Evolutionary conservation across 2,329 filamentous ascomycete species (phyloP), one percentile per base, ranked within the genome.

Genomic region (Cladosporium colombiae): DNA sequence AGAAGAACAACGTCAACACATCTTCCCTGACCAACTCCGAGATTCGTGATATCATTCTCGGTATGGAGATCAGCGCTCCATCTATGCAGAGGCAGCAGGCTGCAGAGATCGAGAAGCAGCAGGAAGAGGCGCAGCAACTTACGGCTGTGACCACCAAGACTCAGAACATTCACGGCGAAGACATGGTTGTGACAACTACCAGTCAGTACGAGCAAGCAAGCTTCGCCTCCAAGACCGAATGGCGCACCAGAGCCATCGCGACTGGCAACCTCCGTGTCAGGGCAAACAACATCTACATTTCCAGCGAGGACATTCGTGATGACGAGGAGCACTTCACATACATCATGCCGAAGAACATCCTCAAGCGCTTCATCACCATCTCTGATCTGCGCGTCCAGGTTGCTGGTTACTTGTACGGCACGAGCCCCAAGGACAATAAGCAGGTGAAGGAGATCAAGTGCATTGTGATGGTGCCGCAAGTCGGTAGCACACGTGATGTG

Each of bases 1-100:
- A 98, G 87, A 99, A 99, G 86, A 99, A 99, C 84, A 99, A 98
- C 73, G 95, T 99, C 82, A 99, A 99, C 74, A 94, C 95, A 14
- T 96, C 96, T 18, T 97, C 93, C 78, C 84, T 99, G 80, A 99
- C 95, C 1, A 97, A 89, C 76, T 97, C 91, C 74, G 95, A 99
- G 86, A 95, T 99, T 60, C 89, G 95, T 73, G 95, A 99, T 76
- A 98, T 99, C 74, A 99, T 99, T 73, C 81, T 99, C 69, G 95
- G 95, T 85, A 99, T 99, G 96, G 96, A 99, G 78, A 99, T 99
- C 66, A 97, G 92, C 67, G 96, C 95, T 31, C 95, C 95, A 27
- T 98, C 94, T 1, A 91, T 99, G 89, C 95, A 99, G 81, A 89
- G 96, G 75, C 96, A 99, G 80, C 95, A 98, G 80, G 95, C 95